Percentiles rank a stretch among this genome's conserved stretches.
phyloP scores from a whole-genome alignment of 352 stramenopile species.

The Phytophthora sp. region DNA sequence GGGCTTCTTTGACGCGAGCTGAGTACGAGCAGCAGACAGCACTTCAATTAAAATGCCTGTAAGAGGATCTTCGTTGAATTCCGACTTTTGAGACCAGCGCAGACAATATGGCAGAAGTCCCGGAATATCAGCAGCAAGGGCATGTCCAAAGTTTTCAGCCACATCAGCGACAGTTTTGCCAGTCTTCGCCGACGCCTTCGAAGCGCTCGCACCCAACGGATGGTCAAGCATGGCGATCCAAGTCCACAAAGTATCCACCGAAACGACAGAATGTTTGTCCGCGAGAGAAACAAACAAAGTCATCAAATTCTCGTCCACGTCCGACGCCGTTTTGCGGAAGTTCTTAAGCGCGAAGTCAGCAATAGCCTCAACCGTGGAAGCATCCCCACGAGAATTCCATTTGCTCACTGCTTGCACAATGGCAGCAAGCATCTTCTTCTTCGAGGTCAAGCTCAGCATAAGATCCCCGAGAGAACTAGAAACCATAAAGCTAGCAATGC shows the following conservation, averaged over 20 bases:
- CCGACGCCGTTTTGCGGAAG: slow-evolving; percentile 43
- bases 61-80: slow-evolving; percentile 51
- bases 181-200: slow-evolving; percentile 9
- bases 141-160: slow-evolving; percentile 47
- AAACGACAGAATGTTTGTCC: slow-evolving; percentile 29
- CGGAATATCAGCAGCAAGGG: slow-evolving; percentile 46
- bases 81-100: slow-evolving; percentile 60
- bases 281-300: slow-evolving; percentile 67
- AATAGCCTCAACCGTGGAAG: slow-evolving; percentile 50
- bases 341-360: slow-evolving; percentile 57
- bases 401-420: slow-evolving; percentile 61
- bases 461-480: slow-evolving; percentile 60
- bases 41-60: slow-evolving; percentile 70
- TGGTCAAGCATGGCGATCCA: slow-evolving; percentile 65
- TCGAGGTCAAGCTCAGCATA: slow-evolving; percentile 56
- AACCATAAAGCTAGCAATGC: slow-evolving; percentile 67
- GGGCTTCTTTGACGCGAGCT: slow-evolving; percentile 37
- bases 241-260: slow-evolving; percentile 45
- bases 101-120: slow-evolving; percentile 63
- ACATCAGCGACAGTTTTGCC: slow-evolving; percentile 36
- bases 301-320: slow-evolving; percentile 65
- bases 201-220: slow-evolving; percentile 45
- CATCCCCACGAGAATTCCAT: slow-evolving; percentile 42
- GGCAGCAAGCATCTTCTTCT: slow-evolving; percentile 58
- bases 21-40: slow-evolving; percentile 50